These are phyloP conservation scores for Petasospora fabianii DNA, from an alignment of 1,139 yeast species.

Conservation along the genomic window DNA sequence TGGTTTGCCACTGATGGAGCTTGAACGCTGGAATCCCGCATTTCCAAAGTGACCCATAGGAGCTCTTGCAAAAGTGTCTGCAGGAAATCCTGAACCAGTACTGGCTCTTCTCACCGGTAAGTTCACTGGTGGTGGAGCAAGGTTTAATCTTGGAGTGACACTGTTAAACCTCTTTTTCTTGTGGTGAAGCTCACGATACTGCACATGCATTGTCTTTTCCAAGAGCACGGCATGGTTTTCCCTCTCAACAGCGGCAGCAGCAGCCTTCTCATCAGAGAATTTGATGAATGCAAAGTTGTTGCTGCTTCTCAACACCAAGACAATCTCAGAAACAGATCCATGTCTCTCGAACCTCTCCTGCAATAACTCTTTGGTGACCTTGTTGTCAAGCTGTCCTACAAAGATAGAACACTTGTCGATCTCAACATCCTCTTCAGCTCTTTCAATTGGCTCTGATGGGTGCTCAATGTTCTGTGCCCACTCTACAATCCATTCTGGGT, in stretches of 20 bases:
- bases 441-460: conserved; percentile 25
- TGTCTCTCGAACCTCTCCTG: conserved; percentile 57
- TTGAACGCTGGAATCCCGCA: conserved; percentile 6
- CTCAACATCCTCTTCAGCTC: conserved; percentile 30
- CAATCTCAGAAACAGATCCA: conserved; percentile 55
- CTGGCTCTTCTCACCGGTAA: conserved; percentile 41
- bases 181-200: conserved; percentile 63
- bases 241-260: conserved; percentile 77
- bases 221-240: conserved; percentile 77
- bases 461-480: conserved; percentile 83
- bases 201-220: conserved; percentile 78
- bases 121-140: conserved; percentile 77
- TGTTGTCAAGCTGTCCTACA: conserved; percentile 64
- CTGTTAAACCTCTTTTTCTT: conserved; percentile 15
- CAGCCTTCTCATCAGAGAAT: conserved; percentile 61
- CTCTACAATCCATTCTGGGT: conserved; percentile 53
- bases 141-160: conserved; percentile 34
- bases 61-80: conserved; percentile 7
- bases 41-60: conserved; percentile 20
- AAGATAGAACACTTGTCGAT: conserved; percentile 73
- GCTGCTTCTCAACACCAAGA: conserved; percentile 47
- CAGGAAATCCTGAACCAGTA: conserved; percentile 27
- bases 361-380: conserved; percentile 53
- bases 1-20: conserved; percentile 8
- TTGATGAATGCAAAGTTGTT: conserved; percentile 69